Conservation (phyloP, 2,329 filamentous ascomycete genomes). For the Remersonia thermophila region DNA sequence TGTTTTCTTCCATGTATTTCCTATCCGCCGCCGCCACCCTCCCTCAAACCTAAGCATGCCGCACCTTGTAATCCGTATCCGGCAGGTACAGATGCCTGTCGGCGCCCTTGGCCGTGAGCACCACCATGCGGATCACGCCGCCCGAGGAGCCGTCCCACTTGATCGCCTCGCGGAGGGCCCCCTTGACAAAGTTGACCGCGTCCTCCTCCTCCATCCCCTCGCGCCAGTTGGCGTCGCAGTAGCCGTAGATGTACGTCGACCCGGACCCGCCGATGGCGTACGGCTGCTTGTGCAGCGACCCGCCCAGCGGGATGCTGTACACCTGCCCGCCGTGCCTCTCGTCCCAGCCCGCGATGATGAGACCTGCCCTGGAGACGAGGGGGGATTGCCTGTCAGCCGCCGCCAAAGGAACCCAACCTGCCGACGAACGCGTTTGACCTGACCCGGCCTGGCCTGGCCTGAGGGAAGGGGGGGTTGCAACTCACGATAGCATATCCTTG, state of each 20-base stretch:
- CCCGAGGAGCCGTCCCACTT: slow-evolving; percentile 99
- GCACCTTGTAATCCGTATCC: slow-evolving; percentile 71
- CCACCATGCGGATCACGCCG: slow-evolving; percentile 95
- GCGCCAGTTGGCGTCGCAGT: slow-evolving; percentile 92
- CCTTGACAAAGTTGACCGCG: slow-evolving; percentile 86
- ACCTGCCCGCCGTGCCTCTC: slow-evolving; percentile 90
- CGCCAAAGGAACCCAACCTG: neutral
- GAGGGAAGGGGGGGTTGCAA: neutral
- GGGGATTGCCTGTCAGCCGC: neutral
- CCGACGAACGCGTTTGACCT: too few species aligned
- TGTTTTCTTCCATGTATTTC: too few species aligned
- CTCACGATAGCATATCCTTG: slow-evolving; percentile 83
- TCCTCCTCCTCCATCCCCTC: slow-evolving; percentile 90
- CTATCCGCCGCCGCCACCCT: neutral
- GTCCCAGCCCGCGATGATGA: slow-evolving; percentile 98
- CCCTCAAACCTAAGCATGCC: slow-evolving; percentile 41
- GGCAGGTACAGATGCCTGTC: slow-evolving; percentile 92
- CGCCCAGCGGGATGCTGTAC: slow-evolving; percentile 91
- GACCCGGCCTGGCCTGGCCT: neutral
- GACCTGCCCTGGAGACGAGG: slow-evolving; percentile 55
- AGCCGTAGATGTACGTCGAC: slow-evolving; percentile 98
- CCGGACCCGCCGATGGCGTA: slow-evolving; percentile 95
- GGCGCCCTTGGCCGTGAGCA: slow-evolving; percentile 79
- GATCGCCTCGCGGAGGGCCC: slow-evolving; percentile 82
- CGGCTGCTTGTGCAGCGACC: slow-evolving; percentile 91